Conservation (phyloP, 2,329 filamentous ascomycete genomes). For the Lecanicillium sp. region DNA sequence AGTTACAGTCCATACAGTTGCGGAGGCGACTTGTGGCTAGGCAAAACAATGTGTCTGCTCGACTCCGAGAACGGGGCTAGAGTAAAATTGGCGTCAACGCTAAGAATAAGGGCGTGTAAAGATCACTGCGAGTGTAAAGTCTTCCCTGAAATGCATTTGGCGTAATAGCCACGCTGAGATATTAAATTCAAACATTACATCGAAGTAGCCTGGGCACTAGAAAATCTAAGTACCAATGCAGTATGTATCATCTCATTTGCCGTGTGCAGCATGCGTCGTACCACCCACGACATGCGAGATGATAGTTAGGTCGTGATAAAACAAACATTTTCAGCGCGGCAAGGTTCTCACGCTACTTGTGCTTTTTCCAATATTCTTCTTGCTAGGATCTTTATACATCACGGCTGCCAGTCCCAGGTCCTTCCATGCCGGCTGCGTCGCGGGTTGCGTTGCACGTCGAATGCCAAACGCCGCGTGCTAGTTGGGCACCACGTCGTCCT, state of each 20-base stretch:
- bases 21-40: slow-evolving; percentile 81
- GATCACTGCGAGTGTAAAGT: not conserved
- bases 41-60: slow-evolving; percentile 90
- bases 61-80: slow-evolving; percentile 83
- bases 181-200: no score
- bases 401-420: slow-evolving; percentile 66
- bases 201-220: no score
- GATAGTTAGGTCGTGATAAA: slow-evolving; percentile 10
- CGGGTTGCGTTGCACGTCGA: slow-evolving; percentile 66
- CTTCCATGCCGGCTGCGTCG: slow-evolving; percentile 66
- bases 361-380: slow-evolving; percentile 11
- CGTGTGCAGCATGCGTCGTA: no score
- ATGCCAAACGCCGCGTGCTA: slow-evolving; percentile 86
- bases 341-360: slow-evolving; percentile 12
- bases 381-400: slow-evolving; percentile 52
- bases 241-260: no score
- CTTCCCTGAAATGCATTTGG: no score
- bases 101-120: slow-evolving; percentile 12
- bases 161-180: no score
- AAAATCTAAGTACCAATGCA: no score
- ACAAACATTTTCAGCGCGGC: slow-evolving; percentile 13
- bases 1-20: slow-evolving; percentile 79
- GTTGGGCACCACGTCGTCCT: slow-evolving; percentile 81
- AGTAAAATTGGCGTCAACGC: slow-evolving; percentile 69
- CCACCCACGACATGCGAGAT: slow-evolving; percentile 6